phyloP scores from a whole-genome alignment of 1,139 yeast species.

The Pneumocystis canis region DNA sequence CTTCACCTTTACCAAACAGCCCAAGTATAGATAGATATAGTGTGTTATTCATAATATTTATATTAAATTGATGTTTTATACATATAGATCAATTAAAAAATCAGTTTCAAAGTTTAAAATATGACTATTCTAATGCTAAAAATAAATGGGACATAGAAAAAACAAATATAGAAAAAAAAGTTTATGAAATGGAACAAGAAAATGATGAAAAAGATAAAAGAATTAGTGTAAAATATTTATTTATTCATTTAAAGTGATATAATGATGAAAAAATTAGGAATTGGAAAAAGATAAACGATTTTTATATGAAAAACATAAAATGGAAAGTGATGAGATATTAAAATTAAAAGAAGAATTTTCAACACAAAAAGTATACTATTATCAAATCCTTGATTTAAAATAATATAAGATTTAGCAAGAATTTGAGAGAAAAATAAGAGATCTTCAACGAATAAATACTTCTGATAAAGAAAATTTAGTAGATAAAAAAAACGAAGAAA shows the following conservation, averaged over 20 bases:
- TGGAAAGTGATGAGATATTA: constrained; percentile 23
- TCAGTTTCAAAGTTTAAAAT: constrained; percentile 21
- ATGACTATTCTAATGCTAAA: constrained; percentile 23
- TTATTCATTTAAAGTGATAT: not conserved
- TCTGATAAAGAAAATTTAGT: not conserved
- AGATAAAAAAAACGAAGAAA: not conserved
- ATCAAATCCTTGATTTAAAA: not conserved
- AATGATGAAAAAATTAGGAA: constrained; percentile 16
- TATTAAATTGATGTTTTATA: not conserved
- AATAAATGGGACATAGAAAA: constrained; percentile 24
- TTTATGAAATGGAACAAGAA: constrained; percentile 23
- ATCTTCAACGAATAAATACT: not conserved
- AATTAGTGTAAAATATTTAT: constrained; percentile 19
- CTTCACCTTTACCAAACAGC: not conserved
- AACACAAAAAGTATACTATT: not conserved
- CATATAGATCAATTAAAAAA: not conserved
- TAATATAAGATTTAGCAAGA: not conserved
- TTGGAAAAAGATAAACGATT: constrained; percentile 29
- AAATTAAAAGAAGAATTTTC: constrained; percentile 21
- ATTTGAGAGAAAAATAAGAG: constrained; percentile 1
- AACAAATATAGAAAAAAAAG: constrained; percentile 23
- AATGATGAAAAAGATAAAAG: constrained; percentile 24
- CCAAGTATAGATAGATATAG: not conserved
- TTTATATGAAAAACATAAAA: constrained; percentile 30
- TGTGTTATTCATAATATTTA: not conserved